Conservation (phyloP, 2,329 filamentous ascomycete species). For the Colletotrichum coccodes region DNA sequence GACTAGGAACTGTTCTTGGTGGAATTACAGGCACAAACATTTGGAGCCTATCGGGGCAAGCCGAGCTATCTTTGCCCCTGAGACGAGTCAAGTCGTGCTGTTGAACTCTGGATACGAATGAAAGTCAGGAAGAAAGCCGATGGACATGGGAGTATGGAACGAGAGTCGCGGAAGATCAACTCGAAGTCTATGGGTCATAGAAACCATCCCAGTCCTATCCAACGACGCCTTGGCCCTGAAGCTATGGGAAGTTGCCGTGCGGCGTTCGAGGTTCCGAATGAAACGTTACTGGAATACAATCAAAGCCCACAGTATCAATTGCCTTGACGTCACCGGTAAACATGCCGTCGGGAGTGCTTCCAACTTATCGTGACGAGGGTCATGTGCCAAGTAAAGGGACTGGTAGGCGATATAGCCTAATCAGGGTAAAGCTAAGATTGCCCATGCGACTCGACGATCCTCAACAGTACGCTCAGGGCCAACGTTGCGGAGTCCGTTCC, state of each 20-base stretch:
- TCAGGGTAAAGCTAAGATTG: neutral
- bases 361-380: neutral
- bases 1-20: neutral
- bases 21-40: too few species aligned
- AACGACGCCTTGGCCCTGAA: neutral
- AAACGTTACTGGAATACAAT: neutral
- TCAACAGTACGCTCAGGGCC: neutral
- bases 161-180: neutral
- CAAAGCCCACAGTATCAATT: neutral
- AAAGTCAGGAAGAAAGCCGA: neutral
- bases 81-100: neutral
- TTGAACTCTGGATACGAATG: too few species aligned
- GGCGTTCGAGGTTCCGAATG: neutral
- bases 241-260: neutral
- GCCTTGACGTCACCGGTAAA: too few species aligned
- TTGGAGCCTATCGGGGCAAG: too few species aligned
- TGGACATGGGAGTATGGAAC: too few species aligned
- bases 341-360: neutral
- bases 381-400: neutral
- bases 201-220: neutral
- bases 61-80: neutral
- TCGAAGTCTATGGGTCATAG: neutral
- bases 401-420: neutral
- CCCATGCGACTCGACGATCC: neutral
- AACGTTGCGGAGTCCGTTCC: neutral